Conservation (phyloP, 139 green algal genomes). For the Coelastrella sp. region DNA sequence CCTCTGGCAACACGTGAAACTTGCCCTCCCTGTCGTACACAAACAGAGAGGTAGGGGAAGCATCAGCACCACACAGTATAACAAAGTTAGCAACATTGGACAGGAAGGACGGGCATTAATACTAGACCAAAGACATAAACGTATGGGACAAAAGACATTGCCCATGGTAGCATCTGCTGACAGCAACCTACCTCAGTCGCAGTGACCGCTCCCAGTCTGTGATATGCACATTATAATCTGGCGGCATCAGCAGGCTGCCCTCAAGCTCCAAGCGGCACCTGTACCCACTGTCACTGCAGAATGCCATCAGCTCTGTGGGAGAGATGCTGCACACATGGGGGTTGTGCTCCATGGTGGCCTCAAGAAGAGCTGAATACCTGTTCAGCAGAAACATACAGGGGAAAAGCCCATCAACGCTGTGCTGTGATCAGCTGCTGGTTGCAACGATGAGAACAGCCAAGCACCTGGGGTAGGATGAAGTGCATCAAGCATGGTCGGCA, state of each 20-base stretch:
- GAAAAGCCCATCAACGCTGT: too few species aligned
- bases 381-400: not conserved
- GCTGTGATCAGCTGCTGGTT: too few species aligned
- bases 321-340: constrained; percentile 78
- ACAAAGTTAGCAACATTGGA: not conserved
- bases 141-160: not conserved
- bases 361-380: constrained; percentile 79
- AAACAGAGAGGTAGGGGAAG: not conserved
- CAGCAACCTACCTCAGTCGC: constrained; percentile 57
- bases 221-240: constrained; percentile 83
- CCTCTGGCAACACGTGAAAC: constrained; percentile 55
- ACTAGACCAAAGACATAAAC: not conserved
- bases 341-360: constrained; percentile 82
- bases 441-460: too few species aligned
- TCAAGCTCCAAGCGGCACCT: constrained; percentile 77
- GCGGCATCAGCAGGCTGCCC: constrained; percentile 81
- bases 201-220: constrained; percentile 90
- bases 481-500: not conserved
- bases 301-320: constrained; percentile 77
- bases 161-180: not conserved
- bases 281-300: constrained; percentile 79
- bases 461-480: not conserved
- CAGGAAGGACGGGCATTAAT: not conserved
- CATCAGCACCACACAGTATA: not conserved
- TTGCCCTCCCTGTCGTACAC: constrained; percentile 48